Conservation (phyloP, 1,284 basidiomycete species). For the Cryptococcus sp. region DNA sequence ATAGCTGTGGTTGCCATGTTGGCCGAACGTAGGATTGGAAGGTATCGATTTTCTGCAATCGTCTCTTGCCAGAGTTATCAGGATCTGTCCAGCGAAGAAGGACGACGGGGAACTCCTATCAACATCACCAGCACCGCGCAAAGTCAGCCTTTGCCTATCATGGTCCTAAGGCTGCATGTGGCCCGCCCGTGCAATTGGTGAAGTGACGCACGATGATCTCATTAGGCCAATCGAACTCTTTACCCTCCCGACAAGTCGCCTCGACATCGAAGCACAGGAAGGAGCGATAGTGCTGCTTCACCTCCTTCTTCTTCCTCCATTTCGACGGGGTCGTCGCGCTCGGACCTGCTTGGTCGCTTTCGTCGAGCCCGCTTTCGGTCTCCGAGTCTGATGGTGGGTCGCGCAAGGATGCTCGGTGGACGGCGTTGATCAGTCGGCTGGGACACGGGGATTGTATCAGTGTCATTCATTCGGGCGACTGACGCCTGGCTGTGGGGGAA, state of each 20-base stretch:
- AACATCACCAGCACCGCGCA: constrained; percentile 4
- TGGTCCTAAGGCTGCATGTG: too few species aligned
- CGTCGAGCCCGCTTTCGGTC: neutral
- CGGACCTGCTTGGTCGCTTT: neutral
- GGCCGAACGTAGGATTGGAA: constrained; percentile 89
- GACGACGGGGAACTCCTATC: constrained; percentile 61
- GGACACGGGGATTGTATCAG: too few species aligned
- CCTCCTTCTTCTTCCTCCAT: neutral
- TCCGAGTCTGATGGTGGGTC: constrained; percentile 15
- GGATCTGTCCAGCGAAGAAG: constrained; percentile 76
- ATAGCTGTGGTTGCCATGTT: constrained; percentile 77
- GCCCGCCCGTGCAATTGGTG: too few species aligned
- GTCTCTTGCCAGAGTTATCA: constrained; percentile 15
- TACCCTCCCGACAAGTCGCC: constrained; percentile 74
- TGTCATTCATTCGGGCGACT: too few species aligned
- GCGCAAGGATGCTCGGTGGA: constrained; percentile 13
- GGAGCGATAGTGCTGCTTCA: constrained; percentile 44
- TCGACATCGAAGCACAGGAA: constrained; percentile 67
- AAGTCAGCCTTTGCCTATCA: too few species aligned
- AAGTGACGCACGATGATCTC: constrained; percentile 81
- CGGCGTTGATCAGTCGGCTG: constrained; percentile 16
- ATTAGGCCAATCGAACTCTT: constrained; percentile 75
- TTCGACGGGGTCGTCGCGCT: neutral
- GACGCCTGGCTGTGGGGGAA: too few species aligned
- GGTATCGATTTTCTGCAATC: constrained; percentile 56